Evolutionary conservation across 169 alveolate species (phyloP).

Genomic region (Cryptosporidium ubiquitum): DNA sequence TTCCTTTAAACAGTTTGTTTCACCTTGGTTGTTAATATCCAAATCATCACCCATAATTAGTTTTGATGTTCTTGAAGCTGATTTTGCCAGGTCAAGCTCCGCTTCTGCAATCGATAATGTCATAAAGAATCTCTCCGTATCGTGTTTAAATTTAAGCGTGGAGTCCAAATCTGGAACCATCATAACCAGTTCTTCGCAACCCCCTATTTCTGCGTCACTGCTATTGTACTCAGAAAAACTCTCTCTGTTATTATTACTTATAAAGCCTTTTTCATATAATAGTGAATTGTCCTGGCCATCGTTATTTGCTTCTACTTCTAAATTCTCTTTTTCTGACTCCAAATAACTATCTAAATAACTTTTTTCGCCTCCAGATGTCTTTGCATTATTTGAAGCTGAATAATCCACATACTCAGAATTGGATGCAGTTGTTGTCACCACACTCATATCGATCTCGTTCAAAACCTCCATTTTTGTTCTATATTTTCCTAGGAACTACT

Average conservation of each 20-base stretch:
- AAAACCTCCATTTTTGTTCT: constrained; percentile 13
- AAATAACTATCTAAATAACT: not conserved
- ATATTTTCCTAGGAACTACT: not conserved
- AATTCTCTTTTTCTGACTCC: constrained; percentile 7
- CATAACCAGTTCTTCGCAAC: constrained; percentile 25
- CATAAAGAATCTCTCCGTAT: constrained; percentile 67
- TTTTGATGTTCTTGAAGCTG: constrained; percentile 17
- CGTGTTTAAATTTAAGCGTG: constrained; percentile 56
- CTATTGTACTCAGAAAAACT: not conserved
- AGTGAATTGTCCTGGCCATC: not conserved
- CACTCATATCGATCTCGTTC: constrained; percentile 54
- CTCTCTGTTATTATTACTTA: not conserved
- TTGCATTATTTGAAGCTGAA: constrained; percentile 41
- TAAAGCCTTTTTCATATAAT: not conserved
- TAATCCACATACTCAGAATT: constrained; percentile 26
- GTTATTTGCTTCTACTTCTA: not conserved
- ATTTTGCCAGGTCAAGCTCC: constrained; percentile 44
- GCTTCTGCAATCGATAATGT: constrained; percentile 69
- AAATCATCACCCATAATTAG: constrained; percentile 2
- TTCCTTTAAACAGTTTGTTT: constrained; percentile 46
- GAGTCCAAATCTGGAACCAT: constrained; percentile 70
- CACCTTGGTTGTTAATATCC: constrained; percentile 12
- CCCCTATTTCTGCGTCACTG: constrained; percentile 1
- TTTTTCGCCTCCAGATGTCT: constrained; percentile 6
- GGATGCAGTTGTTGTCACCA: constrained; percentile 61